Evolutionary conservation across 352 stramenopile genomes (phyloP).

Genomic region (Pythium aphanidermatum): DNA sequence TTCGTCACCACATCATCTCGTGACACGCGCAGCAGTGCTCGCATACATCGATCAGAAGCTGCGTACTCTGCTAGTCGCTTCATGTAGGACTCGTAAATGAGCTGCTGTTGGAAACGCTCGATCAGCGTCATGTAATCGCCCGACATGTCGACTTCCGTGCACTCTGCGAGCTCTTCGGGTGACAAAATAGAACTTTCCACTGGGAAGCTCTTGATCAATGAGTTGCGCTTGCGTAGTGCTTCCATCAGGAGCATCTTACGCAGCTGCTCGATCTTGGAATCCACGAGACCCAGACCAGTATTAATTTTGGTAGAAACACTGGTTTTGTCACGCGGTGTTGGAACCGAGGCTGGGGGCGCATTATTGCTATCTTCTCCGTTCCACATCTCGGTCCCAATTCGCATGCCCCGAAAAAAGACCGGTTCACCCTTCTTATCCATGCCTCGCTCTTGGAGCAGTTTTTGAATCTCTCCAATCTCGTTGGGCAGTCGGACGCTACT

Average conservation of each 20-base stretch:
- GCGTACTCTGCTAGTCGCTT: slow-evolving; percentile 53
- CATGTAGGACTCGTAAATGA: slow-evolving; percentile 68
- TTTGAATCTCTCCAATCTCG: slow-evolving; percentile 36
- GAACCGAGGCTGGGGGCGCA: neutral
- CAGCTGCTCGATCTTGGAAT: slow-evolving; percentile 58
- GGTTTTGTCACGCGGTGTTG: neutral
- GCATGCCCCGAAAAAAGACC: slow-evolving; percentile 49
- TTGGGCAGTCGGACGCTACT: slow-evolving; percentile 42
- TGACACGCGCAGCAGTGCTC: slow-evolving; percentile 33
- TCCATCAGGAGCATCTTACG: slow-evolving; percentile 59
- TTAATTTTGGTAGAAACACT: slow-evolving; percentile 29
- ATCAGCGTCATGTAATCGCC: slow-evolving; percentile 64
- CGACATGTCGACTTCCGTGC: slow-evolving; percentile 53
- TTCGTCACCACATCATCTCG: slow-evolving; percentile 58
- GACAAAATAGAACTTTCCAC: slow-evolving; percentile 39
- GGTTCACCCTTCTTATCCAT: slow-evolving; percentile 60
- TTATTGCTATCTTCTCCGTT: slow-evolving; percentile 11
- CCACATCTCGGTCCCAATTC: slow-evolving; percentile 46
- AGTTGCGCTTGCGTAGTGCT: slow-evolving; percentile 63
- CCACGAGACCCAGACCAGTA: slow-evolving; percentile 47
- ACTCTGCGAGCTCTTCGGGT: slow-evolving; percentile 38
- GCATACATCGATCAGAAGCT: slow-evolving; percentile 56
- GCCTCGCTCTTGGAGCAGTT: slow-evolving; percentile 33
- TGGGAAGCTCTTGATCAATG: slow-evolving; percentile 57
- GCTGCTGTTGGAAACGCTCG: slow-evolving; percentile 52